Conservation (phyloP, 2,329 filamentous ascomycete species). For the Fusarium phyllophilum region DNA sequence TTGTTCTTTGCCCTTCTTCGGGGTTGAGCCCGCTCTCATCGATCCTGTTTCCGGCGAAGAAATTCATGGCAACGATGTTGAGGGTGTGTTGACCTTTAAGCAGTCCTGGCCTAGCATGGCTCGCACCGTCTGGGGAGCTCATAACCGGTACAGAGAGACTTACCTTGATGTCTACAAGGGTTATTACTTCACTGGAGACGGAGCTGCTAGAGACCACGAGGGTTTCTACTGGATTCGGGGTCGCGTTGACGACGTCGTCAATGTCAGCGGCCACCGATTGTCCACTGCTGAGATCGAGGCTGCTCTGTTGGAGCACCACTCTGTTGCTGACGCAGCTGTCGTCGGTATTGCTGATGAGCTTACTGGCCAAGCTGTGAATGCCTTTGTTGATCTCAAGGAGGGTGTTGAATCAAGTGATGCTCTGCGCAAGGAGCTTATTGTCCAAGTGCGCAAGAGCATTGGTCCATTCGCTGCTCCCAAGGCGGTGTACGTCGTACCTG, state of each 20-base stretch:
- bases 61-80: slow-evolving; percentile 93
- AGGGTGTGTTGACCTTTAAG: slow-evolving; percentile 97
- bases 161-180: slow-evolving; percentile 98
- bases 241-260: slow-evolving; percentile 97
- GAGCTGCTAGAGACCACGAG: slow-evolving; percentile 94
- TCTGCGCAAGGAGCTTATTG: slow-evolving; percentile 90
- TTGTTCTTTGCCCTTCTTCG: slow-evolving; percentile 96
- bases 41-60: slow-evolving; percentile 95
- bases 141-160: slow-evolving; percentile 99
- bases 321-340: slow-evolving; percentile 93
- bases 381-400: slow-evolving; percentile 93
- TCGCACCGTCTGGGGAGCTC: slow-evolving; percentile 95
- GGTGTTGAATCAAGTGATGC: slow-evolving; percentile 79
- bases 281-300: slow-evolving; percentile 99
- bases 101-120: slow-evolving; percentile 99
- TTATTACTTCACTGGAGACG: slow-evolving; percentile 97
- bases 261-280: slow-evolving; percentile 94
- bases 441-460: slow-evolving; percentile 97
- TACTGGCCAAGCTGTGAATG: slow-evolving; percentile 96
- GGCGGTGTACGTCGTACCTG: slow-evolving; percentile 88
- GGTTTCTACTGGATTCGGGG: slow-evolving; percentile 99
- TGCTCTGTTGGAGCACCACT: slow-evolving; percentile 89
- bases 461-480: slow-evolving; percentile 97
- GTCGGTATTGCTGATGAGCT: slow-evolving; percentile 94
- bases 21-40: slow-evolving; percentile 96